phyloP scores from a whole-genome alignment of 2,329 filamentous ascomycete genomes.

The Pezicula rhizophila region DNA sequence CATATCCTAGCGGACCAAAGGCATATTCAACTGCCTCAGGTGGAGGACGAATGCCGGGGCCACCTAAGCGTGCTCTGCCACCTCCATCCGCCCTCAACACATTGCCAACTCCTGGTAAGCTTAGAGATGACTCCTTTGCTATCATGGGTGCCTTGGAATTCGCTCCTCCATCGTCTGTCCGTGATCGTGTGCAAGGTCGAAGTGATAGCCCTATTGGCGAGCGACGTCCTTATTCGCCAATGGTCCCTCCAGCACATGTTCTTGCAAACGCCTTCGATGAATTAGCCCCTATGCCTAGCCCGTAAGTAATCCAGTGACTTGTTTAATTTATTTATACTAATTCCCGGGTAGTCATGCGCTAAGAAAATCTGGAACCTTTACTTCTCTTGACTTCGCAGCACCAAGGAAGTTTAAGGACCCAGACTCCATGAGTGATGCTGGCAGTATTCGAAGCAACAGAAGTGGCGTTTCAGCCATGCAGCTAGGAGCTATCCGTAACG shows the following conservation, averaged over 20 bases:
- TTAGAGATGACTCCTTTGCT: conserved; percentile 76
- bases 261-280: conserved; percentile 83
- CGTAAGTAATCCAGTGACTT: conserved; percentile 55
- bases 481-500: conserved; percentile 55
- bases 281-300: conserved; percentile 77
- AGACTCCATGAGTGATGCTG: conserved; percentile 56
- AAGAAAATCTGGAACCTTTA: conserved; percentile 74
- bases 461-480: conserved; percentile 56
- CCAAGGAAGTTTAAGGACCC: conserved; percentile 65
- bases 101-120: conserved; percentile 77
- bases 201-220: conserved; percentile 60
- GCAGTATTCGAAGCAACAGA: conserved; percentile 59
- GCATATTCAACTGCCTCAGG: conserved; percentile 59
- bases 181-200: conserved; percentile 64
- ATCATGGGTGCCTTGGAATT: conserved; percentile 70
- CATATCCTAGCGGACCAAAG: conserved; percentile 38
- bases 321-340: conserved; percentile 20
- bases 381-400: conserved; percentile 73
- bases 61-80: conserved; percentile 48
- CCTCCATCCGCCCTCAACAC: conserved; percentile 69
- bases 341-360: conserved; percentile 52
- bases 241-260: conserved; percentile 68
- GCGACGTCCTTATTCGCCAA: conserved; percentile 67
- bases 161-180: conserved; percentile 66
- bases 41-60: conserved; percentile 17